A percentile compares a stretch with the other conserved stretches of the same genome.
These are phyloP conservation scores for Ogataea glucozyma DNA, from an alignment of 805 yeast species.

Conservation along the genomic window DNA sequence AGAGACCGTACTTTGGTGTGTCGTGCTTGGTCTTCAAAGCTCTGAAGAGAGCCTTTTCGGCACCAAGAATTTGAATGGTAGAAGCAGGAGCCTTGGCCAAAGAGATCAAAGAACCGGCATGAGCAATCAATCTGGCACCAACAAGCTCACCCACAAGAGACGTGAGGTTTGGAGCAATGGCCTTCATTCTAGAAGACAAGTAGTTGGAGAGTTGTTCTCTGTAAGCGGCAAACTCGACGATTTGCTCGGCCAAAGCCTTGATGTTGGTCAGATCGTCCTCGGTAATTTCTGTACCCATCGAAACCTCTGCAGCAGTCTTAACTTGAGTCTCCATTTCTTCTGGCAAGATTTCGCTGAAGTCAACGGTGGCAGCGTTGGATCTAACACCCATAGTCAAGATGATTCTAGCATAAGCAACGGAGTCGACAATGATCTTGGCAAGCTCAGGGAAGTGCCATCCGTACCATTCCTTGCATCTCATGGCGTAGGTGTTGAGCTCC, in stretches of 20 bases:
- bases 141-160: conserved; percentile 96
- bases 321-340: conserved; percentile 92
- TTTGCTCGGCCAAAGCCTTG: conserved; percentile 89
- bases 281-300: conserved; percentile 99
- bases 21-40: conserved; percentile 98
- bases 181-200: conserved; percentile 93
- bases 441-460: conserved; percentile 99
- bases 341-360: conserved; percentile 85
- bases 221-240: conserved; percentile 93
- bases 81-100: conserved; percentile 99
- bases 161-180: conserved; percentile 97
- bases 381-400: conserved; percentile 93
- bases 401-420: conserved; percentile 94
- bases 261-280: conserved; percentile 86
- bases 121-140: conserved; percentile 97
- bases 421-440: conserved; percentile 95
- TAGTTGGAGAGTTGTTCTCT: conserved; percentile 95
- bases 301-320: conserved; percentile 95
- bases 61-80: conserved; percentile 96
- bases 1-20: conserved; percentile 96
- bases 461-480: conserved; percentile 99
- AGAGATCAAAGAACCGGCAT: conserved; percentile 91
- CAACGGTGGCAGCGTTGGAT: conserved; percentile 86
- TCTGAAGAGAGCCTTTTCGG: conserved; percentile 98
- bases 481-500: conserved; percentile 96